A percentile compares a stretch with the other conserved stretches of the same genome.
Evolutionary conservation across 148 eudicot species (phyloP).

Genomic region (Rhododendron simsii): DNA sequence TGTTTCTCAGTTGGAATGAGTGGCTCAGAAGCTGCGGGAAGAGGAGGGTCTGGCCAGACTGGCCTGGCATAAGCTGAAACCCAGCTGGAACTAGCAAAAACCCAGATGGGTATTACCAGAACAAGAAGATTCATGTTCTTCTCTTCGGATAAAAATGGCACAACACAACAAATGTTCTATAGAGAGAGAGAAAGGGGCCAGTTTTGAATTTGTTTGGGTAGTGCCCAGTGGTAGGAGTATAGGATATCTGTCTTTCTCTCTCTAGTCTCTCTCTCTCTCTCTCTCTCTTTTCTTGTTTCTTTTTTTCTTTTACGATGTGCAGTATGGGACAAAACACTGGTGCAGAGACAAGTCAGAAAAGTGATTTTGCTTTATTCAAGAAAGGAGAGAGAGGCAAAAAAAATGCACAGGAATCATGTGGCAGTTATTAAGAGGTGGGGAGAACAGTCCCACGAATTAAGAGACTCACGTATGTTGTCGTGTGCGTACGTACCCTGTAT

Average conservation of each 20-base stretch:
- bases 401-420: slow-evolving; percentile 37
- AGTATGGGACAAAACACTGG: slow-evolving; percentile 11
- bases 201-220: neutral
- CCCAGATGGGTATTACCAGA: slow-evolving; percentile 27
- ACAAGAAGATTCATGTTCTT: slow-evolving; percentile 1
- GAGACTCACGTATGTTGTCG: slow-evolving; percentile 18
- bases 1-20: slow-evolving; percentile 47
- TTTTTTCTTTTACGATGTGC: neutral
- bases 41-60: slow-evolving; percentile 19
- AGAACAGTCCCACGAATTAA: slow-evolving; percentile 5
- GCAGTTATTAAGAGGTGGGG: slow-evolving; percentile 28
- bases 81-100: slow-evolving; percentile 12
- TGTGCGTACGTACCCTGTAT: neutral
- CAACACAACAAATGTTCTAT: neutral
- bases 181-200: neutral
- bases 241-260: neutral
- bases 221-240: neutral
- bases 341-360: neutral
- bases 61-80: slow-evolving; percentile 22
- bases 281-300: neutral
- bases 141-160: neutral
- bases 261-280: neutral
- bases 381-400: neutral
- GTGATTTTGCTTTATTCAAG: slow-evolving; percentile 1
- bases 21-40: slow-evolving; percentile 29